Conservation (phyloP, 1,139 yeast species). For the Lodderomyces parapsilosis region DNA sequence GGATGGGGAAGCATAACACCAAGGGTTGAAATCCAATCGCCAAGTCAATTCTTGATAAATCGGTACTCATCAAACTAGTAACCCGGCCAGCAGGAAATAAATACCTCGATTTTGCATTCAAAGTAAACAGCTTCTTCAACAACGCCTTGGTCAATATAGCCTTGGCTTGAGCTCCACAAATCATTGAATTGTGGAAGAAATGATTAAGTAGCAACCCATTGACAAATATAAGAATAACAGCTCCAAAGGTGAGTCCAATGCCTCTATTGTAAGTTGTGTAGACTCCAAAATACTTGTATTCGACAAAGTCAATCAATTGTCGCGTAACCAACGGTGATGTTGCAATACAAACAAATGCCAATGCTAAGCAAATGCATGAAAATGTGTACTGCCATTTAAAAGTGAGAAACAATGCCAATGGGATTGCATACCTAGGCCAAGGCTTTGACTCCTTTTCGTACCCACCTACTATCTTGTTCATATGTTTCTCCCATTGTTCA, state of each 20-base stretch:
- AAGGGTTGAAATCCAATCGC: slow-evolving; percentile 49
- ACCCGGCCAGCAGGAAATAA: slow-evolving; percentile 40
- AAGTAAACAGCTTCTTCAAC: slow-evolving; percentile 38
- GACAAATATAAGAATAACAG: slow-evolving; percentile 37
- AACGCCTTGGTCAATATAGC: slow-evolving; percentile 41
- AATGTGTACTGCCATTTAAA: slow-evolving; percentile 37
- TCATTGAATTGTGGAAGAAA: slow-evolving; percentile 45
- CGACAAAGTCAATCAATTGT: slow-evolving; percentile 41
- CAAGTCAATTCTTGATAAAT: slow-evolving; percentile 45
- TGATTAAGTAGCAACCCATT: slow-evolving; percentile 46
- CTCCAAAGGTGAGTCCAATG: slow-evolving; percentile 41
- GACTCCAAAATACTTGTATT: slow-evolving; percentile 34
- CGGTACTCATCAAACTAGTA: slow-evolving; percentile 46
- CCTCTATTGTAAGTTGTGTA: slow-evolving; percentile 36
- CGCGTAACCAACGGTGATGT: slow-evolving; percentile 43
- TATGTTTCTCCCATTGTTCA: slow-evolving; percentile 25
- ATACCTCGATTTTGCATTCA: slow-evolving; percentile 34
- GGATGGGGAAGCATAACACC: slow-evolving; percentile 45
- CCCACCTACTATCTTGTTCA: slow-evolving; percentile 23
- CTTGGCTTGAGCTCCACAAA: slow-evolving; percentile 47
- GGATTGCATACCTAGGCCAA: slow-evolving; percentile 40
- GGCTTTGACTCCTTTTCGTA: slow-evolving; percentile 17
- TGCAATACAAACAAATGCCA: slow-evolving; percentile 39
- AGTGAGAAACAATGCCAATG: slow-evolving; percentile 36
- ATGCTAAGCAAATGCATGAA: slow-evolving; percentile 34